Conservation (phyloP, 148 eudicot species). For the Persicaria tinctoria region DNA sequence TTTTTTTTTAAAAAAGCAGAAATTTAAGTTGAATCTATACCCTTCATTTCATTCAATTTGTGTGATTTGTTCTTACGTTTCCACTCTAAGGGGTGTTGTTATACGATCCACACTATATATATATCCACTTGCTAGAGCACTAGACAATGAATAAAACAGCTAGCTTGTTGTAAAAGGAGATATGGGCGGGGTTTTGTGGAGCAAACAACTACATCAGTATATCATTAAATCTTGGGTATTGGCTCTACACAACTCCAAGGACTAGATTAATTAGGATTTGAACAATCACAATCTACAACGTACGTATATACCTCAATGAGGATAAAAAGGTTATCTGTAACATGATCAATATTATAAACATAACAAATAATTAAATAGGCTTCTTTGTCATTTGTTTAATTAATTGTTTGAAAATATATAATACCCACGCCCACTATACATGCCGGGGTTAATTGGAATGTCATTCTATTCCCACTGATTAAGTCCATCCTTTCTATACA, state of each 20-base stretch:
- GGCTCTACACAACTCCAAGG: slow-evolving; percentile 3
- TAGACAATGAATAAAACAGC: neutral
- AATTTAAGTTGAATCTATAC: no score
- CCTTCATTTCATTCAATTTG: no score
- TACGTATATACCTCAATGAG: neutral
- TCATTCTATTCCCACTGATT: slow-evolving; percentile 3
- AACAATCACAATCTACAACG: neutral
- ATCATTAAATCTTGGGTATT: neutral
- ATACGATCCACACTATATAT: no score
- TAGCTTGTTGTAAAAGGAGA: neutral
- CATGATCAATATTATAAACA: neutral
- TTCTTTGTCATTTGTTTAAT: neutral
- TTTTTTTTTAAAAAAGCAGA: no score
- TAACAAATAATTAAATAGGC: neutral
- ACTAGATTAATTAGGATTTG: slow-evolving; percentile 1
- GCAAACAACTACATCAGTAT: neutral
- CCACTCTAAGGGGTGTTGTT: no score
- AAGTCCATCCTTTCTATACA: neutral
- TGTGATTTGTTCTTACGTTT: no score
- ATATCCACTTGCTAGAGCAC: neutral
- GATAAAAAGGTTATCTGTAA: neutral
- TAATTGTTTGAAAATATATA: neutral
- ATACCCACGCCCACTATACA: neutral
- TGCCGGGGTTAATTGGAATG: neutral
- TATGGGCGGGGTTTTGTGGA: neutral